Evolutionary conservation across 2,329 filamentous ascomycete genomes (phyloP), one percentile per base, ranked within the genome.

Genomic region (Scedosporium apiospermum): DNA sequence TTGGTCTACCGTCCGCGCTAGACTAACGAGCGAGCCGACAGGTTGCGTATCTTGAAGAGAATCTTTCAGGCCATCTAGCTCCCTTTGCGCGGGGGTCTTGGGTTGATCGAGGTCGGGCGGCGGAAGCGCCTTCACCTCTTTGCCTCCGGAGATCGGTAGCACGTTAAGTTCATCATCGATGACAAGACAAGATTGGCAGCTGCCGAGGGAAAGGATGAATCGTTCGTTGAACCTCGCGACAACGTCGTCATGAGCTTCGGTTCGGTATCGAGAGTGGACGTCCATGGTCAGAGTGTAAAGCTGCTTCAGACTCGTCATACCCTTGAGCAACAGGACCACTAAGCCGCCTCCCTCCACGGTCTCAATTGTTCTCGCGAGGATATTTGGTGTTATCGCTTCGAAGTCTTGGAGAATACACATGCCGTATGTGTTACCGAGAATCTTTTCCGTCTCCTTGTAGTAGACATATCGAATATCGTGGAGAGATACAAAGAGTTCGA

Each of bases 361-460:
- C 77, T 99, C 96, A 68, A 99, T 91, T 1, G 93, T 97, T 65
- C 93, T 86, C 23, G 95, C 95, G 38, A 99, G 84, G 67, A 97
- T 82, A 72, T 99, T 99, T n/a, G 95, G 95, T 9, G 95, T 99
- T 68, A 99, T 85, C 49, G 93, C 95, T 76, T 99, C 95, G 70
- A 99, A 99, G 72, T 99, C 95, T 75, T 99, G 95, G 68, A 99
- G 78, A 67, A 99, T 96, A 74, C 92, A 97, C 91, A 97, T 97
- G 72, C 93, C 93, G 72, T 95, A 99, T 53, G 95, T 99, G 75
- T 98, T 96, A 73, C 95, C 95, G 63, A 98, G 77, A 71, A 99
- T 97, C 81, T 97, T 98, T 71, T 99, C 95, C 30, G 95, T 98
- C 79, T 99, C 95, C 78, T 99, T 99, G 81, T 99, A 99, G 82